A percentile compares a stretch with the other conserved stretches of the same genome.
Evolutionary conservation across 2,329 filamentous ascomycete species (phyloP).

Genomic region (Colletotrichum kahawae): DNA sequence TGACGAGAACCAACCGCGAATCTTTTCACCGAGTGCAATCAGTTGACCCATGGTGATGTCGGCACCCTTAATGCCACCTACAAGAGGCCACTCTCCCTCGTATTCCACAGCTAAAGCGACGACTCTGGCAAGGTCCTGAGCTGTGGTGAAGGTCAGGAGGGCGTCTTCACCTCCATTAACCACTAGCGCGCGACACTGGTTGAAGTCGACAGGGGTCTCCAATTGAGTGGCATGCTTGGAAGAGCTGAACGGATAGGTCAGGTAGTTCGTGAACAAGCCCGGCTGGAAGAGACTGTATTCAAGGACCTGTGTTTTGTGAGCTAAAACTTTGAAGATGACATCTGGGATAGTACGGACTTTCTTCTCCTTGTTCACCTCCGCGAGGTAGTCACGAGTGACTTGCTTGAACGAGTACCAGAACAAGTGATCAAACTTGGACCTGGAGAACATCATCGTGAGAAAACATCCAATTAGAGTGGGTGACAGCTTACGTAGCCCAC

Average conservation of each 20-base stretch:
- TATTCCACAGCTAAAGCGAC: slow-evolving; percentile 48
- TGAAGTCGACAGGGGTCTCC: slow-evolving; percentile 43
- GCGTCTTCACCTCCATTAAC: slow-evolving; percentile 46
- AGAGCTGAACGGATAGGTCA: slow-evolving; percentile 53
- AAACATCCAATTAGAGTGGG: not conserved
- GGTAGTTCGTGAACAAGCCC: slow-evolving; percentile 59
- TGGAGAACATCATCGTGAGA: not conserved
- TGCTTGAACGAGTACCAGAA: slow-evolving; percentile 57
- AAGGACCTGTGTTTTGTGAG: slow-evolving; percentile 42
- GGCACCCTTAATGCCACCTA: slow-evolving; percentile 45
- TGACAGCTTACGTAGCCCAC: slow-evolving; percentile 45
- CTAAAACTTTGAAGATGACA: fast-evolving
- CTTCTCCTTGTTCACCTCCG: slow-evolving; percentile 52
- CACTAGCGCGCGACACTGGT: slow-evolving; percentile 44
- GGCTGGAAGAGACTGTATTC: slow-evolving; percentile 64
- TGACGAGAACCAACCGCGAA: slow-evolving; percentile 38
- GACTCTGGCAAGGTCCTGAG: slow-evolving; percentile 45
- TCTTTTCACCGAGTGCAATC: slow-evolving; percentile 41
- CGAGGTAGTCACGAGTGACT: slow-evolving; percentile 53
- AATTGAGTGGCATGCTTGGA: slow-evolving; percentile 47
- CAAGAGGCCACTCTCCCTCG: slow-evolving; percentile 45
- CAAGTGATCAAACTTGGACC: slow-evolving; percentile 37
- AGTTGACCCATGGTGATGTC: slow-evolving; percentile 39
- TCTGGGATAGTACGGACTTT: slow-evolving; percentile 33
- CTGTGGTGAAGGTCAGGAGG: slow-evolving; percentile 48